Base-by-base conservation (phyloP, 345 rosid species). In the Salix udensis region DNA sequence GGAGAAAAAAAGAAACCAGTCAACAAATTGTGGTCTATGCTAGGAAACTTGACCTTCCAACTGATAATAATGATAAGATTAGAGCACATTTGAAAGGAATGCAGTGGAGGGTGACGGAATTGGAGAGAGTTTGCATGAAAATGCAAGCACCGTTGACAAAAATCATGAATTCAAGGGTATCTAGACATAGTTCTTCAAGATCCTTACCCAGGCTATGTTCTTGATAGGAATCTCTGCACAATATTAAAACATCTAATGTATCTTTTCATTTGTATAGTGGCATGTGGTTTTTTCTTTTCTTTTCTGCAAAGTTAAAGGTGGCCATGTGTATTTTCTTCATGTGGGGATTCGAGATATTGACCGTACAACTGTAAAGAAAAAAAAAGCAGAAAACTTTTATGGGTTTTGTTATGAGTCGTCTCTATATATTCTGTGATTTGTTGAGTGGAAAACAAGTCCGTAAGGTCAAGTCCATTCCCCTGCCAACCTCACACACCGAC, bases 181-280 rank as follows among this genome's bases (percentile, higher is more conserved):
- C 85, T 26, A 87, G 80, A 77, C 89, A 75, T 69, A 83, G 84
- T 42, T 86, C 60, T 60, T 76, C 84, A 48, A 88, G 91, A 85
- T 91, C 95, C 11, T 80, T 96, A 65, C 98, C 98, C 9, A 93
- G 79, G 86, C 88, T 93, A 8, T 96, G 99, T 84, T 93, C 97
- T 44, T 91, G 88, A 91, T 76, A 77, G 30, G 30, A 70, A 40
- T 73, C 11, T 70, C 53, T 53, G 50, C 42, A 65, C 75, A 67
- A 19, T 42, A 24, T 71, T 14, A 65, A 21, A 11, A 28, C 71
- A 58, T 21, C 62, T 26, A 70, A 9, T 13, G 52, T 69, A 37
- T 71, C 21, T 72, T 40, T 68, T 42, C 67, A 55, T 74, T 18
- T 82, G 73, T 77, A 80, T 67, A 82, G 86, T 67, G 81, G 86